phyloP scores from a whole-genome alignment of 345 rosid genomes.

The Eucalyptus dawsonii region DNA sequence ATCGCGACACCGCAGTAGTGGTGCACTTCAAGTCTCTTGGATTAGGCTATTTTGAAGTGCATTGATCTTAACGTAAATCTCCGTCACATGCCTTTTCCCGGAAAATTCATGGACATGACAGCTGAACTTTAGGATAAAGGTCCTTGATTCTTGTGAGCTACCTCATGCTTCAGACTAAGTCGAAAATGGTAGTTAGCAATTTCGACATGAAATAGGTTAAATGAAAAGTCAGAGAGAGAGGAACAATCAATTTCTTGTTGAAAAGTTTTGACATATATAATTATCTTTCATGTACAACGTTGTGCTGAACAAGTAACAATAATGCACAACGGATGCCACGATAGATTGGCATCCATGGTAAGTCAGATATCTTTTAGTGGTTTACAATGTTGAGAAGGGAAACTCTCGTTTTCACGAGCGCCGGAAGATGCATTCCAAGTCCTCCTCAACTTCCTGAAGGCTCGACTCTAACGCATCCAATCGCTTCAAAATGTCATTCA shows the following conservation, averaged over 20 bases:
- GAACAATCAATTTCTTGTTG: neutral
- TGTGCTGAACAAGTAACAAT: neutral
- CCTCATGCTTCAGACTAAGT: neutral
- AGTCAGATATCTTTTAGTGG: neutral
- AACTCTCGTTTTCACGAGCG: constrained; percentile 1
- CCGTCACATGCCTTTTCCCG: neutral
- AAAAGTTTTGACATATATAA: neutral
- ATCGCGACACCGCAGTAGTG: too few relatives aligned
- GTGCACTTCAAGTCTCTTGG: neutral
- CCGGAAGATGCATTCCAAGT: constrained; percentile 2
- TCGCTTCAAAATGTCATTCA: neutral
- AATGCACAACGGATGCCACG: neutral
- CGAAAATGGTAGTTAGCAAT: neutral
- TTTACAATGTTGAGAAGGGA: neutral
- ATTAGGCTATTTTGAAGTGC: neutral
- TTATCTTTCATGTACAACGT: neutral
- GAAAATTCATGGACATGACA: neutral
- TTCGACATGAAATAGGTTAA: neutral
- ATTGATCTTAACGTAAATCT: neutral
- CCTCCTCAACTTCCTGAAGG: constrained; percentile 2
- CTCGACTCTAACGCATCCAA: neutral
- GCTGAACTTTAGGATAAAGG: neutral
- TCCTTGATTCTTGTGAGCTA: neutral
- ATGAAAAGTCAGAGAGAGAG: neutral
- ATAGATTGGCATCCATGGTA: neutral